phyloP scores from a whole-genome alignment of 495 filamentous ascomycete genomes.

The Hyaloscypha hepaticicola region DNA sequence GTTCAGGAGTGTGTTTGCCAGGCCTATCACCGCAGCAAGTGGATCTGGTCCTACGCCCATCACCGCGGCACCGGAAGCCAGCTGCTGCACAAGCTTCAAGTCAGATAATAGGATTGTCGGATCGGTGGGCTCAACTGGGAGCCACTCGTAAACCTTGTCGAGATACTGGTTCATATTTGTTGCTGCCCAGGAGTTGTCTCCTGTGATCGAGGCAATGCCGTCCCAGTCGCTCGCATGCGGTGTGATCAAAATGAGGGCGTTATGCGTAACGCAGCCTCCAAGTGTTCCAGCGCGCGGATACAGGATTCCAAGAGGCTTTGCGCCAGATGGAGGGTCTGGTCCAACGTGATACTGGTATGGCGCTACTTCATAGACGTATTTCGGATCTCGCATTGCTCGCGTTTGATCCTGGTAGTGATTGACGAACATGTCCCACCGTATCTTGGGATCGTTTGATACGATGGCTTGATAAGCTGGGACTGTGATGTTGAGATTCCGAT shows the following conservation, averaged over 20 bases:
- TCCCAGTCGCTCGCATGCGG: conserved; percentile 48
- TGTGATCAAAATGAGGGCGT: conserved; percentile 45
- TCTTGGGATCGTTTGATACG: conserved; percentile 40
- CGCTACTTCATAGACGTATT: conserved; percentile 45
- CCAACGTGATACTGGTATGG: conserved; percentile 41
- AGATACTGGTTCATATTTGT: conserved; percentile 48
- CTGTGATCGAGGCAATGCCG: conserved; percentile 40
- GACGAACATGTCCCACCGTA: conserved; percentile 50
- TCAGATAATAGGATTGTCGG: conserved; percentile 44
- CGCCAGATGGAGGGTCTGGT: conserved; percentile 41
- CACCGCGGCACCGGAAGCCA: background rate
- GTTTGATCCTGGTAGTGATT: conserved; percentile 44
- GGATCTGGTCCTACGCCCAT: background rate
- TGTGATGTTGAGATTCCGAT: conserved; percentile 22
- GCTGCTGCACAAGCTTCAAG: conserved; percentile 31
- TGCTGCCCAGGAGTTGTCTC: conserved; percentile 42
- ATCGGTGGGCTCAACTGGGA: conserved; percentile 43
- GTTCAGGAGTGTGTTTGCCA: background rate
- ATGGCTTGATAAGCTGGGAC: conserved; percentile 41
- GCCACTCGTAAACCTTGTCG: conserved; percentile 44
- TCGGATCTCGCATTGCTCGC: conserved; percentile 42
- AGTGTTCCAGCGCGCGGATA: conserved; percentile 49
- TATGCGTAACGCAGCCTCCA: conserved; percentile 48
- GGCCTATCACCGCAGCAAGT: background rate
- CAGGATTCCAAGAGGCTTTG: conserved; percentile 41